Evolutionary conservation across 495 filamentous ascomycete species (phyloP).

Genomic region (Corynascus novoguineensis): DNA sequence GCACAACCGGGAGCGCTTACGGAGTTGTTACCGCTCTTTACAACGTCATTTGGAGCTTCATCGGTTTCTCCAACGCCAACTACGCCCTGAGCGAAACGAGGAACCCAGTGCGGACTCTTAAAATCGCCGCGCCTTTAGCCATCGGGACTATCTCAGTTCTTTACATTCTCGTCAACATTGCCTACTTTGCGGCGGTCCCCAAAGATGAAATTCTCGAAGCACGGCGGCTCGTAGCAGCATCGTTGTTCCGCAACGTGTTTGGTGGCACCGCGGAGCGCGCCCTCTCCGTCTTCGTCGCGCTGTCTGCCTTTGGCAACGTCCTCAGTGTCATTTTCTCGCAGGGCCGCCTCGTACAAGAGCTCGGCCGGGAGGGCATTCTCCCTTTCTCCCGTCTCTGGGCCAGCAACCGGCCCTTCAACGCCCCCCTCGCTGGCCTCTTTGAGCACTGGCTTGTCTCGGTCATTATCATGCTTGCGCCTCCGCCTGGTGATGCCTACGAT

Average conservation of each 20-base stretch:
- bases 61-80: constrained; percentile 60
- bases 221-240: constrained; percentile 55
- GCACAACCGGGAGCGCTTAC: constrained; percentile 52
- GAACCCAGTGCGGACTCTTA: constrained; percentile 57
- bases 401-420: constrained; percentile 59
- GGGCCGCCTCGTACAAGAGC: constrained; percentile 58
- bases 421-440: constrained; percentile 56
- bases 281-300: constrained; percentile 63
- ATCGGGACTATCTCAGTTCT: constrained; percentile 56
- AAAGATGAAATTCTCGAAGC: constrained; percentile 57
- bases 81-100: constrained; percentile 58
- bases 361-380: constrained; percentile 60
- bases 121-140: constrained; percentile 58
- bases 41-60: constrained; percentile 63
- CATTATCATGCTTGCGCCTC: constrained; percentile 58
- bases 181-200: constrained; percentile 65
- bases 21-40: constrained; percentile 59
- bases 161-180: constrained; percentile 66
- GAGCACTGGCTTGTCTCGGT: constrained; percentile 57
- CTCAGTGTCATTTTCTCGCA: constrained; percentile 65
- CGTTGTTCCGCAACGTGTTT: constrained; percentile 65
- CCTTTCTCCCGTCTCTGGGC: constrained; percentile 59
- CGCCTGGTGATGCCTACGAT: constrained; percentile 60
- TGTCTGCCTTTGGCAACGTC: constrained; percentile 70
- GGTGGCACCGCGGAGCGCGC: constrained; percentile 51